Evolutionary conservation across 768 basidiomycete genomes (phyloP), one percentile per base, ranked within the genome.

Genomic region (Psilocybe tampanensis): DNA sequence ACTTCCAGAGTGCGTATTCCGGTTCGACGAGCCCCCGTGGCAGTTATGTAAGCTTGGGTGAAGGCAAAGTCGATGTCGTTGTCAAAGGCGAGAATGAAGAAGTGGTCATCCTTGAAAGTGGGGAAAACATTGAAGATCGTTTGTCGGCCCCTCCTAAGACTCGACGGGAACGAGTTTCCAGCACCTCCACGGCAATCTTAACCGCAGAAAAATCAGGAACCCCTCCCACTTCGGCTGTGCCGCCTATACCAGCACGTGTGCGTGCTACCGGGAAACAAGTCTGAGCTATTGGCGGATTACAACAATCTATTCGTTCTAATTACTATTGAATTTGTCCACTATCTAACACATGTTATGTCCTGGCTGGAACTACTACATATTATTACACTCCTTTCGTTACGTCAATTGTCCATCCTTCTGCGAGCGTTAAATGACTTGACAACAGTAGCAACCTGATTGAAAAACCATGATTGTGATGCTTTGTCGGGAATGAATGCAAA

Each of bases 1-100:
- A 94, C 65, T 94, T 93, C 70, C 90, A 92, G 72, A 93, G 91
- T 60, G 92, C 92, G 32, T 92, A 89, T 70, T 92, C 90, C 4
- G 73, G 47, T 13, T 48, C 47, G 15, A 48, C 83, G 2, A 90
- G 89, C 65, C 89, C 90, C 12, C 82, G 88, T 1, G 82, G 75
- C 44, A 90, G 88, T 66, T 86, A 84, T 60, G 81, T 78, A 41
- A 83, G 81, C 65, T 77, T 80, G 33, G n/a, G 36, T n/a, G 76
- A 79, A 15, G 64, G 64, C 42, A 64, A 66, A 22, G 58, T 68
- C 32, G 62, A 66, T 52, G 69, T 72, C 32, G 62, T 66, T 50
- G 69, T 72, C 44, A 61, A 68, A 48, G 67, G 72, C 43, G 64
- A 63, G 22, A 64, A 57, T 29, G 62, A 68, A 21, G 52, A 52